Percentiles rank a stretch among this genome's conserved stretches.
These are phyloP conservation scores for Aristolochia fimbriata DNA, from an alignment of 164 flowering plant species.

Conservation along the genomic window DNA sequence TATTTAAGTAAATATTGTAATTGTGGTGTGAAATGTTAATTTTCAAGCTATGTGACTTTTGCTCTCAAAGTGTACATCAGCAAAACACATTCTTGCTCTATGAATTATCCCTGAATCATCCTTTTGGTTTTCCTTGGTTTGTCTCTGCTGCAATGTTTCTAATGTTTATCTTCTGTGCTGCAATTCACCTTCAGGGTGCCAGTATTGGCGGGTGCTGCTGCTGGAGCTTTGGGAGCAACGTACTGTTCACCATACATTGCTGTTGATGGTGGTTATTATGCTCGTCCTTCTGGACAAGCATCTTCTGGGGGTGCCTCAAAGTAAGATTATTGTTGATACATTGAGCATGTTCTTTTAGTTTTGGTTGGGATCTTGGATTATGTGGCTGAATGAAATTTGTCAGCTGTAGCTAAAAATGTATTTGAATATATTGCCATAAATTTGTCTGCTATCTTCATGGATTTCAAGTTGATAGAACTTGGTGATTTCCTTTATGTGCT, in stretches of 20 bases:
- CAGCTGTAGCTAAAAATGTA: too few species aligned
- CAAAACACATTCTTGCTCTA: background rate
- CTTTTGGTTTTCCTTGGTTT: background rate
- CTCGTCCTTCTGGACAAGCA: conserved; percentile 60
- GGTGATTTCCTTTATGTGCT: background rate
- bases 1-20: too few species aligned
- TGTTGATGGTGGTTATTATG: conserved; percentile 69
- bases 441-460: background rate
- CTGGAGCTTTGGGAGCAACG: conserved; percentile 71
- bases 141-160: too few species aligned
- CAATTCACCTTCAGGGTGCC: conserved; percentile 51
- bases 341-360: too few species aligned
- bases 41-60: too few species aligned
- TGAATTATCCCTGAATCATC: background rate
- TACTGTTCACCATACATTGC: conserved; percentile 71
- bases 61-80: too few species aligned
- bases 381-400: too few species aligned
- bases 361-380: too few species aligned
- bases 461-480: background rate
- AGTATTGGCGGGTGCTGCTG: conserved; percentile 84
- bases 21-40: too few species aligned
- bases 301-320: conserved; percentile 46
- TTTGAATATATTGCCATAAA: background rate
- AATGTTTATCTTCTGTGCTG: background rate
- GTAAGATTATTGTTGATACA: conserved; percentile 21